These are phyloP conservation scores for Fusarium albidum DNA, from an alignment of 2,329 filamentous ascomycete species.

Conservation along the genomic window DNA sequence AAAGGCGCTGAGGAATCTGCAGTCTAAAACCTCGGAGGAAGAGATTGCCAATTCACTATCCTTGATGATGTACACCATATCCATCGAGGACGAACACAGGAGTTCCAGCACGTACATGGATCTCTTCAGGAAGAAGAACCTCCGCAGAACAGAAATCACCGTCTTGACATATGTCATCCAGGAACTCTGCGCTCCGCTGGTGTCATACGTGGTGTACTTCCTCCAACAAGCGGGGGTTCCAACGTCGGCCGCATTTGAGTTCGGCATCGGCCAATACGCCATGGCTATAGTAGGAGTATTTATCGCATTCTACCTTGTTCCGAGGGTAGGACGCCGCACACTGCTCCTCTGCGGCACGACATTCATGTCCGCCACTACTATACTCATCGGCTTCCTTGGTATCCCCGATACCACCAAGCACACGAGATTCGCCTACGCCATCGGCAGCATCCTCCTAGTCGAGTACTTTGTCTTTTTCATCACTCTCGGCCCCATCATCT, in stretches of 20 bases:
- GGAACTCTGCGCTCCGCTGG: conserved; percentile 25
- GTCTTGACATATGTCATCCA: conserved; percentile 24
- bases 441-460: conserved; percentile 54
- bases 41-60: conserved; percentile 57
- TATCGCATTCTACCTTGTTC: conserved; percentile 16
- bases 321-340: conserved; percentile 18
- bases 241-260: conserved; percentile 16
- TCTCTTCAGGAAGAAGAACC: conserved; percentile 25
- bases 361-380: conserved; percentile 43
- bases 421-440: conserved; percentile 50
- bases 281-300: conserved; percentile 25
- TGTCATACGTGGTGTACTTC: conserved; percentile 27
- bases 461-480: conserved; percentile 53
- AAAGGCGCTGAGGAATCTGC: conserved; percentile 49
- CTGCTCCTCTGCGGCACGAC: conserved; percentile 53
- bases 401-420: conserved; percentile 53
- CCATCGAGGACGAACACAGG: conserved; percentile 23
- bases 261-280: conserved; percentile 23
- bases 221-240: conserved; percentile 26
- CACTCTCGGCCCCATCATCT: conserved; percentile 68
- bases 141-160: conserved; percentile 27
- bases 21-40: conserved; percentile 46
- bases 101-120: conserved; percentile 19
- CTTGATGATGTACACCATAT: conserved; percentile 30
- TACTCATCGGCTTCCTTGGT: conserved; percentile 62